phyloP scores from a whole-genome alignment of 768 basidiomycete species.

The Russula ochroleuca region DNA sequence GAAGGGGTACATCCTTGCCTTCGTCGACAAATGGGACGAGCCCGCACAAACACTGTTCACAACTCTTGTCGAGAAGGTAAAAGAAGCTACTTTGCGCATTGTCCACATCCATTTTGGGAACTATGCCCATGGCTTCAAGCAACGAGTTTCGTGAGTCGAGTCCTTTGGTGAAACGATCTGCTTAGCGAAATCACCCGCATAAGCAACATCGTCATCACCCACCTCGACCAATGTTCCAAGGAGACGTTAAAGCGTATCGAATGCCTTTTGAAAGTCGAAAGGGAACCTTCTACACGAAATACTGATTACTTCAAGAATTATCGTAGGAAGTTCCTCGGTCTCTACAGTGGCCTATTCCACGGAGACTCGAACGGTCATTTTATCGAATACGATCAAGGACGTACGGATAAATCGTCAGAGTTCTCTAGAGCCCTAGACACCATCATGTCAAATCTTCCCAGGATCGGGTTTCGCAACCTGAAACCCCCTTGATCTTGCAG shows the following conservation, averaged over 20 bases:
- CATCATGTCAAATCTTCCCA: constrained; percentile 30
- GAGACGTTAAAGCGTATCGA: constrained; percentile 3
- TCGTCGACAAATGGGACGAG: constrained; percentile 45
- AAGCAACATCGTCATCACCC: neutral
- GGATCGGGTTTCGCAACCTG: constrained; percentile 39
- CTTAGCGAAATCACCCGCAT: neutral
- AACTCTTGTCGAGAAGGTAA: constrained; percentile 37
- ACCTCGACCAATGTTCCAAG: neutral
- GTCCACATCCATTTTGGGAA: constrained; percentile 47
- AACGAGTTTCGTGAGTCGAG: constrained; percentile 43
- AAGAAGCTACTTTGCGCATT: constrained; percentile 39
- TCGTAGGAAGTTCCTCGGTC: constrained; percentile 9
- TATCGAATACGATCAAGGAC: neutral
- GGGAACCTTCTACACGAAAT: neutral
- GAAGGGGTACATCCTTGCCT: constrained; percentile 42
- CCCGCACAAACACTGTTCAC: constrained; percentile 48
- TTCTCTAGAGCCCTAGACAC: neutral
- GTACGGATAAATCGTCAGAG: neutral
- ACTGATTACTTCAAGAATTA: constrained; percentile 10
- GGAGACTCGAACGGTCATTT: neutral
- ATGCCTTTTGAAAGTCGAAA: neutral
- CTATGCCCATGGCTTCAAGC: constrained; percentile 51
- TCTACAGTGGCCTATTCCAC: neutral
- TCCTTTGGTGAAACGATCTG: neutral
- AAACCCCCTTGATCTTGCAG: constrained; percentile 44